Evolutionary conservation across 23 red algal genomes (phyloP).

Genomic region (Gracilaria caudata): DNA sequence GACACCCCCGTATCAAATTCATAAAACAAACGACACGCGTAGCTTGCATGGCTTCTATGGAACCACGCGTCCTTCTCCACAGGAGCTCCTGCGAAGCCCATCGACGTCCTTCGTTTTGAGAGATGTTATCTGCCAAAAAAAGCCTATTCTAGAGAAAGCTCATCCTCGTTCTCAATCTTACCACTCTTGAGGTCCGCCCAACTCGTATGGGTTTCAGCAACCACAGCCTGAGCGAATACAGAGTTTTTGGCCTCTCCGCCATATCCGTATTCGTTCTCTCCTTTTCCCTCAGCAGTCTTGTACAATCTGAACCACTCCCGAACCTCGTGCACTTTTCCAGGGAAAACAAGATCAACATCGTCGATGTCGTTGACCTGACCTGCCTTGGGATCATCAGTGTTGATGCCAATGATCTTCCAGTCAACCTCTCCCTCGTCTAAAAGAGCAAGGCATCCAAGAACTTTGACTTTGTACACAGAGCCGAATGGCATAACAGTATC

Average conservation of each 20-base stretch:
- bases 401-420: constrained; percentile 96
- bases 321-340: constrained; percentile 78
- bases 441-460: constrained; percentile 86
- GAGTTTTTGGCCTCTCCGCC: constrained; percentile 77
- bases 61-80: too few species aligned
- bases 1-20: background rate
- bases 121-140: background rate
- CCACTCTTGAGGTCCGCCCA: constrained; percentile 78
- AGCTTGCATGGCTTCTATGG: too few species aligned
- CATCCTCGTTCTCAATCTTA: constrained; percentile 81
- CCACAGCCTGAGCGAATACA: constrained; percentile 72
- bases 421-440: constrained; percentile 97
- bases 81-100: background rate
- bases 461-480: constrained; percentile 89
- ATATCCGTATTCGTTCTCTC: constrained; percentile 95
- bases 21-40: background rate
- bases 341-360: constrained; percentile 83
- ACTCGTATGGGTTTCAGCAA: constrained; percentile 83
- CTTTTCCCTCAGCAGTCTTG: constrained; percentile 99
- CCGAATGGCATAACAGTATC: constrained; percentile 74
- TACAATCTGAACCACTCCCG: constrained; percentile 99
- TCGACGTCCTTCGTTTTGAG: too few species aligned
- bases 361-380: constrained; percentile 67
- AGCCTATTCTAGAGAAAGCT: constrained; percentile 47
- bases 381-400: constrained; percentile 73